These are phyloP conservation scores for Malbranchea zuffiana DNA, from an alignment of 2,329 filamentous ascomycete genomes.

Conservation along the genomic window DNA sequence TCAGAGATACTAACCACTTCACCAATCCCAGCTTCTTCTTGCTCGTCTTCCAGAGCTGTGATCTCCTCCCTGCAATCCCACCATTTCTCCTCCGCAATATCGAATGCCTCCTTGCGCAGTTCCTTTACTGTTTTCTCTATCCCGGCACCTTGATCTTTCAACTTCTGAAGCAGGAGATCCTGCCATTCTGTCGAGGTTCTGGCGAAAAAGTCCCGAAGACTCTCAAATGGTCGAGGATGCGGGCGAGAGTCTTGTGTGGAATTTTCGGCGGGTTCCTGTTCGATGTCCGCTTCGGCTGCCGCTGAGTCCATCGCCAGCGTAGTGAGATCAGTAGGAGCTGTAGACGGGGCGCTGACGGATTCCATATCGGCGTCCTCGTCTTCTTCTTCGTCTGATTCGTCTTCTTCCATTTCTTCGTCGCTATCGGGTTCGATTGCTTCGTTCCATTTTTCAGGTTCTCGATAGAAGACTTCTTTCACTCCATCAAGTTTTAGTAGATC, in stretches of 20 bases:
- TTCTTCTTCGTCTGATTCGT: slow-evolving; percentile 32
- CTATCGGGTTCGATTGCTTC: slow-evolving; percentile 50
- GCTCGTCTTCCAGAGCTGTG: slow-evolving; percentile 80
- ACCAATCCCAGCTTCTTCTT: slow-evolving; percentile 87
- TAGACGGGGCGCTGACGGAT: slow-evolving; percentile 27
- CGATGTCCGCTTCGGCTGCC: slow-evolving; percentile 25
- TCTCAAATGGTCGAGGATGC: slow-evolving; percentile 73
- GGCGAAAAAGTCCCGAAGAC: slow-evolving; percentile 80
- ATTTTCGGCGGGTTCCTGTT: slow-evolving; percentile 29
- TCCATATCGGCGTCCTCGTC: slow-evolving; percentile 35
- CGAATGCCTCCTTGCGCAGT: slow-evolving; percentile 81
- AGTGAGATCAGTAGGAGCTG: slow-evolving; percentile 28
- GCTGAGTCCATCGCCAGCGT: too few relatives aligned
- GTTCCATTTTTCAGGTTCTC: slow-evolving; percentile 78
- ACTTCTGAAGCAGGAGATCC: slow-evolving; percentile 64
- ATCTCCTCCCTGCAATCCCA: slow-evolving; percentile 97
- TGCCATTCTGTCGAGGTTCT: slow-evolving; percentile 87
- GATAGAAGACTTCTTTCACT: slow-evolving; percentile 78
- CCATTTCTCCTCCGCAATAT: slow-evolving; percentile 91
- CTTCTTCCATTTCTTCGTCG: slow-evolving; percentile 43
- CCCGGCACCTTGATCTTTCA: slow-evolving; percentile 54
- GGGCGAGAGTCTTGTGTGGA: slow-evolving; percentile 63
- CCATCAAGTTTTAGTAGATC: slow-evolving; percentile 93
- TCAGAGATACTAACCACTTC: slow-evolving; percentile 85
- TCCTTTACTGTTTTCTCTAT: slow-evolving; percentile 66